Conservation (phyloP, 371 early-diverging fungal species). For the Syncephalastrum racemosum region DNA sequence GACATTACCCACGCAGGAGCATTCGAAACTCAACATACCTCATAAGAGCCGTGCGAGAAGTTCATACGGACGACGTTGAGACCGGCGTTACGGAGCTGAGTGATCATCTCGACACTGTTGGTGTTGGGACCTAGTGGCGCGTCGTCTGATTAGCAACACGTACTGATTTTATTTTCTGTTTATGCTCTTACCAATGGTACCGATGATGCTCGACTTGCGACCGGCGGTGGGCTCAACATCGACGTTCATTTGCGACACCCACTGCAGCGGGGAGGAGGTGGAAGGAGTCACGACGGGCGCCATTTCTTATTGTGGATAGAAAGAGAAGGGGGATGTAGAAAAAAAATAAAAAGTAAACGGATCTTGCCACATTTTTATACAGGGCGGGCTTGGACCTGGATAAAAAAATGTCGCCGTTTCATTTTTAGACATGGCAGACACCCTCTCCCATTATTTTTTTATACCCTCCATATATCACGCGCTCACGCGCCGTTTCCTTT, state of each 20-base stretch:
- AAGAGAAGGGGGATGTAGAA: constrained; percentile 6
- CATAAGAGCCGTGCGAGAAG: constrained; percentile 95
- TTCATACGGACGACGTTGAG: constrained; percentile 95
- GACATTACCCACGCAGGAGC: constrained; percentile 6
- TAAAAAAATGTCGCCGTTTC: too few species aligned
- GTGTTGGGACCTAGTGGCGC: constrained; percentile 72
- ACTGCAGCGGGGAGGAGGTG: constrained; percentile 63
- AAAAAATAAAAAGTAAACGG: constrained; percentile 2
- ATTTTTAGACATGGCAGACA: too few species aligned
- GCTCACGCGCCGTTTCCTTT: too few species aligned
- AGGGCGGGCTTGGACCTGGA: too few species aligned
- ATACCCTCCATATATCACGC: too few species aligned
- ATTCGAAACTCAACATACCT: constrained; percentile 45
- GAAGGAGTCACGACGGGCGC: constrained; percentile 26
- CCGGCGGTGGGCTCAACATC: constrained; percentile 60
- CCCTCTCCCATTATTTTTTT: too few species aligned
- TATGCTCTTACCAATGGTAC: constrained; percentile 66
- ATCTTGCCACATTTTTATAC: constrained; percentile 3
- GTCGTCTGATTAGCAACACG: not conserved
- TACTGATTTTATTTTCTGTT: not conserved
- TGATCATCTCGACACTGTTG: constrained; percentile 83
- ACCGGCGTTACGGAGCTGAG: constrained; percentile 87
- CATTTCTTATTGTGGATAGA: constrained; percentile 6
- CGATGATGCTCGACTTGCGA: constrained; percentile 82
- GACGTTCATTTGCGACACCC: constrained; percentile 74